Evolutionary conservation across 257 asterid species (phyloP).

Genomic region (Cynanchum wilfordii): DNA sequence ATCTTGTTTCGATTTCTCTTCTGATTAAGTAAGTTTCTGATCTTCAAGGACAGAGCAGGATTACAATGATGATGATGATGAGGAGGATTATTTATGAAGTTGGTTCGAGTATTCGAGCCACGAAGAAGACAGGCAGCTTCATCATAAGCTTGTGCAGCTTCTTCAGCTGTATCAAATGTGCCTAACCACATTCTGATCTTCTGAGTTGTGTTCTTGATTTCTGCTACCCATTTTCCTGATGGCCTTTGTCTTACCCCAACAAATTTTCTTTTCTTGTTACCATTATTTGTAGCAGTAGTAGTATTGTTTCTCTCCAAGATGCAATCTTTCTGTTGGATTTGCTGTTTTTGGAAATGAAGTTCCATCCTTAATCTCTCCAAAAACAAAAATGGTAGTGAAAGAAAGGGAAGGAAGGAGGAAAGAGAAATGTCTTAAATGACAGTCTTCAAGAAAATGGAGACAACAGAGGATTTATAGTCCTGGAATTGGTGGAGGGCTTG

Average conservation of each 20-base stretch:
- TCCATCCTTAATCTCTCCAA: slow-evolving; percentile 28
- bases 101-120: slow-evolving; percentile 71
- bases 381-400: background rate
- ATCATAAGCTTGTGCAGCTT: slow-evolving; percentile 81
- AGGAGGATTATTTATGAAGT: slow-evolving; percentile 35
- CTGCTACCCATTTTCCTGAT: slow-evolving; percentile 89
- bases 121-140: slow-evolving; percentile 86
- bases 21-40: slow-evolving; percentile 63
- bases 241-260: slow-evolving; percentile 88
- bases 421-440: slow-evolving; percentile 7
- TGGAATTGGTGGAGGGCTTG: slow-evolving; percentile 20
- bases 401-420: background rate
- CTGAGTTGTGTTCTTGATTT: slow-evolving; percentile 84
- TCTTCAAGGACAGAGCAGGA: slow-evolving; percentile 70
- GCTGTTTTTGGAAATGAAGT: slow-evolving; percentile 36
- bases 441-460: slow-evolving; percentile 18
- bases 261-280: slow-evolving; percentile 43
- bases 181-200: slow-evolving; percentile 94
- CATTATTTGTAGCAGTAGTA: slow-evolving; percentile 25
- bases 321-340: slow-evolving; percentile 4
- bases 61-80: slow-evolving; percentile 19
- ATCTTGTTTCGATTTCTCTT: slow-evolving; percentile 48
- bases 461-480: slow-evolving; percentile 33
- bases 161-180: slow-evolving; percentile 81
- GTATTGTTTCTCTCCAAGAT: slow-evolving; percentile 26